Conservation (phyloP, 352 stramenopile species). For the Saprolegnia parasitica region DNA sequence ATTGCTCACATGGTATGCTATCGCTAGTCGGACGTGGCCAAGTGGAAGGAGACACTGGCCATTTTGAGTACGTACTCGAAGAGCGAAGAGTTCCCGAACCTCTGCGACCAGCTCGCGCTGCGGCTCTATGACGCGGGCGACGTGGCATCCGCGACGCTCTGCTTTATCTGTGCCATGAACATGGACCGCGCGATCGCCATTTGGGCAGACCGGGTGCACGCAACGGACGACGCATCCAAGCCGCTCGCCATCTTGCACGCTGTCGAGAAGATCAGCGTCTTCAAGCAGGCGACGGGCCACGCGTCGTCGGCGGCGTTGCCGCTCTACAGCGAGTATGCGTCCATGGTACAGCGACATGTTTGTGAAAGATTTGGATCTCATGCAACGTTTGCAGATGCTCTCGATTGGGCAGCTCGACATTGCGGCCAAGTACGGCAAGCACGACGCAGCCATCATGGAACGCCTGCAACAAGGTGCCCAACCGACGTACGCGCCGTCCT, state of each 20-base stretch:
- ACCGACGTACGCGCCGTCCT: neutral
- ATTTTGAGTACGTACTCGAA: constrained; percentile 98
- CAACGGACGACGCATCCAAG: constrained; percentile 47
- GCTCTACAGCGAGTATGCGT: constrained; percentile 77
- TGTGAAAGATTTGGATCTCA: neutral
- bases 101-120: constrained; percentile 93
- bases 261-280: constrained; percentile 94
- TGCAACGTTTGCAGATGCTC: constrained; percentile 62
- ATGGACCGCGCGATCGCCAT: constrained; percentile 80
- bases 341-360: constrained; percentile 39
- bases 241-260: constrained; percentile 54
- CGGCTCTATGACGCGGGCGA: constrained; percentile 89
- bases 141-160: constrained; percentile 89
- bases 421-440: constrained; percentile 88
- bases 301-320: constrained; percentile 18
- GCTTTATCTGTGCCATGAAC: constrained; percentile 95
- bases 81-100: constrained; percentile 93
- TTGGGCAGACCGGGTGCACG: constrained; percentile 45
- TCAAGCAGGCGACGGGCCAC: constrained; percentile 82
- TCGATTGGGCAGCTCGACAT: constrained; percentile 89
- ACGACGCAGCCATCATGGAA: constrained; percentile 6
- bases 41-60: constrained; percentile 97
- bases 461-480: neutral
- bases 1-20: neutral
- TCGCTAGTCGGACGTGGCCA: constrained; percentile 80